Conservation (phyloP, 75 land plant genomes). For the Pinus tabuliformis region DNA sequence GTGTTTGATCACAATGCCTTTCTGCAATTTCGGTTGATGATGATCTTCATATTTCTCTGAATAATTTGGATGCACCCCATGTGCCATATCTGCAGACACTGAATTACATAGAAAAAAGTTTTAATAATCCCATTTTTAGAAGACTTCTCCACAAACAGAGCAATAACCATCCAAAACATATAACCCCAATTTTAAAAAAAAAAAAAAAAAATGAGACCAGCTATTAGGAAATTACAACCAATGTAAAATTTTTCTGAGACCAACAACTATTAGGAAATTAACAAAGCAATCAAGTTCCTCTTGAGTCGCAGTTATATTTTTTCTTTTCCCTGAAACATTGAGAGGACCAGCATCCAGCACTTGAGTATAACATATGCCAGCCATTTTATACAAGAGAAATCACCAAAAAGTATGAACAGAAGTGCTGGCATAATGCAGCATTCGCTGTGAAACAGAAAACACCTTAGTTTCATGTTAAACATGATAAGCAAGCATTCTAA, state of each 20-base stretch:
- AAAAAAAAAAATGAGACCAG: background rate
- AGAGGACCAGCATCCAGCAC: background rate
- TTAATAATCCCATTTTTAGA: background rate
- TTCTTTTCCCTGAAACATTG: background rate
- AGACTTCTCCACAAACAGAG: background rate
- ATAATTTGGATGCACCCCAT: slow-evolving; percentile 96
- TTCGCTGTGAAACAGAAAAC: background rate
- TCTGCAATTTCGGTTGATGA: slow-evolving; percentile 84
- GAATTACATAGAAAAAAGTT: background rate
- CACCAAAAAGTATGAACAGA: background rate
- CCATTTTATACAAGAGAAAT: background rate
- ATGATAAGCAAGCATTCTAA: background rate
- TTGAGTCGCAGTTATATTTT: background rate
- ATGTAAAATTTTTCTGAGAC: too few relatives aligned
- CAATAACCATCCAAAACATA: background rate
- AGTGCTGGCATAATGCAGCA: background rate
- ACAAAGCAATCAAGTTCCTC: background rate
- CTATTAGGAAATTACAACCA: background rate
- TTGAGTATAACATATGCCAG: background rate
- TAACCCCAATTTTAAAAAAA: background rate
- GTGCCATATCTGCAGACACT: slow-evolving; percentile 99
- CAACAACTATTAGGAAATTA: background rate
- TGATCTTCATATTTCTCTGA: slow-evolving; percentile 84
- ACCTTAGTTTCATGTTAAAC: background rate
- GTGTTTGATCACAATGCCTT: slow-evolving; percentile 92